These are phyloP conservation scores for Phialemonium atrogriseum DNA, from an alignment of 2,329 filamentous ascomycete genomes.

Conservation along the genomic window DNA sequence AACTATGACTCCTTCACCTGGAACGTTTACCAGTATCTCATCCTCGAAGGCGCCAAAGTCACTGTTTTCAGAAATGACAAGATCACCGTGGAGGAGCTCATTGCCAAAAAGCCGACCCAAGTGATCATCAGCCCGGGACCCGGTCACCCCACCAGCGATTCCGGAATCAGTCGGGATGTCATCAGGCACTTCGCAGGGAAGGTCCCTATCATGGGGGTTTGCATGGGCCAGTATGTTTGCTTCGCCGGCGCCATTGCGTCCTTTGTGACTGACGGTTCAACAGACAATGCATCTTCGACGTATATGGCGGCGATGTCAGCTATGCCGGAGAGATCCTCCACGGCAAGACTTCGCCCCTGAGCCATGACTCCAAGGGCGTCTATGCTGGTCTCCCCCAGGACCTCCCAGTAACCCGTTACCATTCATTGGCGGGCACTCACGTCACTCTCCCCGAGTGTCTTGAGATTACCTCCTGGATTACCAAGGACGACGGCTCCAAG, in stretches of 20 bases:
- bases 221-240: conserved; percentile 85
- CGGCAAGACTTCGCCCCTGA: conserved; percentile 87
- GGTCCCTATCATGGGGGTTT: conserved; percentile 93
- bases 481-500: conserved; percentile 65
- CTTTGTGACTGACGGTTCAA: conserved; percentile 3
- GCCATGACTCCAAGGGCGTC: conserved; percentile 86
- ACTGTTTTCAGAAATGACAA: conserved; percentile 90
- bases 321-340: conserved; percentile 95
- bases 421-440: conserved; percentile 89
- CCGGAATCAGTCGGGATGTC: conserved; percentile 85
- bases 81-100: conserved; percentile 74
- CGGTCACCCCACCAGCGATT: conserved; percentile 84
- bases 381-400: conserved; percentile 74
- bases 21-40: conserved; percentile 98
- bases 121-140: conserved; percentile 92
- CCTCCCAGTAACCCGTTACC: conserved; percentile 87
- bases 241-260: no score
- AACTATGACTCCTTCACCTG: conserved; percentile 99
- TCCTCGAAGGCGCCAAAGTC: conserved; percentile 88
- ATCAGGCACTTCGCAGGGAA: conserved; percentile 90
- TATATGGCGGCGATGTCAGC: conserved; percentile 84
- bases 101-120: conserved; percentile 80
- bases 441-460: conserved; percentile 77
- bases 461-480: conserved; percentile 86
- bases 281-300: conserved; percentile 90